Evolutionary conservation across 345 rosid species (phyloP), one percentile per base, ranked within the genome.

Genomic region (Melaleuca alternifolia): DNA sequence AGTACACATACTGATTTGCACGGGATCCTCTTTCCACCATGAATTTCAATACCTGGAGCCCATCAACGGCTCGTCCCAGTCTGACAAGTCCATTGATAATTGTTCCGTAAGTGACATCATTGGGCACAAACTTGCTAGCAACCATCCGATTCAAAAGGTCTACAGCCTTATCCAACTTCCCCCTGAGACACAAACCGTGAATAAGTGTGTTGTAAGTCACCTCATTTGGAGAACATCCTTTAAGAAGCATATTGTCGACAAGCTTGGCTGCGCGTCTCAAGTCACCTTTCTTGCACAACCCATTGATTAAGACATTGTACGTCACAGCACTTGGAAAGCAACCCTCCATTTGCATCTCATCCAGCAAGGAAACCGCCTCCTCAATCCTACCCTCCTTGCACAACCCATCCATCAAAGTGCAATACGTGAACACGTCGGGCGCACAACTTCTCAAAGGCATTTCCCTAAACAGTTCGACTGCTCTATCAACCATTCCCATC

Each of bases 321-420:
- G 94, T 93, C 85, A 91, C 92, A 0, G 93, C 75, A 62, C 77
- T 93, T 5, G 99, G 99, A 84, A 94, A 93, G 87, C 97, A 93
- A 18, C 99, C 98, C 86, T 97, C 98, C 59, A 92, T 89, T 90
- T 97, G 99, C 99, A 97, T 97, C 91, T 97, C 99, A 56, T 96
- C 99, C 86, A 97, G 90, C 83, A 97, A 82, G 20, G 91, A 92
- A 89, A 96, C 93, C 0, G 99, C 99, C 91, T 97, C 99, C 84
- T 94, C 96, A 14, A 93, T 92, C 88, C 98, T 93, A 85, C 89
- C 92, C 85, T 88, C 94, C 90, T 94, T 97, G 89, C 98, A 95
- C 89, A 97, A 90, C 88, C 99, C 99, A 91, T 95, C 96, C 98
- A 96, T 96, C 93, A 97, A 91, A 12, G 99, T 96, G 91, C 94